Conservation (phyloP, 2,329 filamentous ascomycete genomes). For the Aspergillus thermomutatus region DNA sequence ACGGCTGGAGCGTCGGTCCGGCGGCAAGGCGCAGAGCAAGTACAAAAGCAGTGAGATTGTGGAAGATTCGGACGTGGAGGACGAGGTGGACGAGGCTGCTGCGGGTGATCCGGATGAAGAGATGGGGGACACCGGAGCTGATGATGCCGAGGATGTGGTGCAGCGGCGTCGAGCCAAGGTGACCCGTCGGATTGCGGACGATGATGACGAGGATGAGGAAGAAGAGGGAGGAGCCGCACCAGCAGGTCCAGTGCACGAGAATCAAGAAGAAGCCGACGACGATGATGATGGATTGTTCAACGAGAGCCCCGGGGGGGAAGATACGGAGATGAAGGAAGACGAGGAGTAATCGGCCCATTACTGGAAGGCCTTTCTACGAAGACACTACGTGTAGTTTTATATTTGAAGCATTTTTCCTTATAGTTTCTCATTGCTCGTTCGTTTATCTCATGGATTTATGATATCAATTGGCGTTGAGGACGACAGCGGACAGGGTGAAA, state of each 20-base stretch:
- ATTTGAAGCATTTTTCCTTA: slow-evolving; percentile 1
- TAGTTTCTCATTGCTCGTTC: slow-evolving; percentile 6
- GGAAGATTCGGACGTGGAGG: slow-evolving; percentile 63
- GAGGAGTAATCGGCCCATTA: slow-evolving; percentile 18
- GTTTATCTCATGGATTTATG: neutral
- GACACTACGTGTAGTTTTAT: slow-evolving; percentile 7
- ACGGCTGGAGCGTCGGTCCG: slow-evolving; percentile 54
- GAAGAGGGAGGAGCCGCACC: slow-evolving; percentile 35
- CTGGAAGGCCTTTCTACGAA: neutral
- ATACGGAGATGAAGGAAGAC: slow-evolving; percentile 36
- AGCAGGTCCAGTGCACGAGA: neutral
- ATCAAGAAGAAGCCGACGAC: slow-evolving; percentile 15
- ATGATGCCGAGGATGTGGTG: slow-evolving; percentile 38
- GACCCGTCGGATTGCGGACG: slow-evolving; percentile 35
- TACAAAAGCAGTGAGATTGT: slow-evolving; percentile 85
- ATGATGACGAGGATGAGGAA: slow-evolving; percentile 46
- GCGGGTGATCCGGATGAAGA: slow-evolving; percentile 25
- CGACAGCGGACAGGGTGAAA: neutral
- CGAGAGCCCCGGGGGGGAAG: slow-evolving; percentile 24
- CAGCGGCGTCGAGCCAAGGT: slow-evolving; percentile 34
- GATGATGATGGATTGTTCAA: slow-evolving; percentile 40
- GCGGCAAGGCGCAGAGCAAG: slow-evolving; percentile 52
- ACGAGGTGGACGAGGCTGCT: slow-evolving; percentile 45
- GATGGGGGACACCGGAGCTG: slow-evolving; percentile 20
- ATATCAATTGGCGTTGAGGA: neutral